phyloP scores from a whole-genome alignment of 768 basidiomycete genomes.

The Kwoniella europaea region DNA sequence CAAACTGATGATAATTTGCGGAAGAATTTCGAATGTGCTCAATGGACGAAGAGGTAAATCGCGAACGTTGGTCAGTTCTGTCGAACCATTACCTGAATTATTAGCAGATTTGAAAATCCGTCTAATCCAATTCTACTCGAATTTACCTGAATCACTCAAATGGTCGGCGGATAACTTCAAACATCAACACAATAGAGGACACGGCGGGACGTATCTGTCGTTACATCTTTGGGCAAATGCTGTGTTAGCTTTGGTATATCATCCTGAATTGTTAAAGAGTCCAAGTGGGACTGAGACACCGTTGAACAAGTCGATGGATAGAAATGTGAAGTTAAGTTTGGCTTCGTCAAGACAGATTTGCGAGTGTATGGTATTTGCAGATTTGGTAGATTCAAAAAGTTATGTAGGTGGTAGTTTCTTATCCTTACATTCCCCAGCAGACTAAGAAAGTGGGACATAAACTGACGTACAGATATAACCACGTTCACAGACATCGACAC shows the following conservation, averaged over 20 bases:
- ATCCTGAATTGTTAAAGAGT: slow-evolving; percentile 52
- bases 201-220: slow-evolving; percentile 44
- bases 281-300: slow-evolving; percentile 56
- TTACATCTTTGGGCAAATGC: slow-evolving; percentile 52
- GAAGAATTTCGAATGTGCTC: slow-evolving; percentile 52
- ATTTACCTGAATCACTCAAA: slow-evolving; percentile 44
- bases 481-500: slow-evolving; percentile 31
- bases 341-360: slow-evolving; percentile 50
- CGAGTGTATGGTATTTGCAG: slow-evolving; percentile 56
- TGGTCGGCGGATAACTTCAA: slow-evolving; percentile 56
- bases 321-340: slow-evolving; percentile 48
- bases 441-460: no score
- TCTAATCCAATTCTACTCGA: slow-evolving; percentile 48
- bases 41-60: slow-evolving; percentile 52
- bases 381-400: slow-evolving; percentile 39
- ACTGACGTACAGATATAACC: no score
- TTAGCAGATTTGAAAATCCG: slow-evolving; percentile 49
- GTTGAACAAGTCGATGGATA: slow-evolving; percentile 46
- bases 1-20: slow-evolving; percentile 55
- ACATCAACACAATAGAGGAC: slow-evolving; percentile 45
- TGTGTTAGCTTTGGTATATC: slow-evolving; percentile 52
- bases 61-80: slow-evolving; percentile 42
- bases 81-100: slow-evolving; percentile 43
- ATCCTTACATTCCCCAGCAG: no score
- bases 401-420: slow-evolving; percentile 25